A percentile compares a stretch with the other conserved stretches of the same genome.
These are phyloP conservation scores for Mycena sp. DNA, from an alignment of 1,284 basidiomycete species.

Conservation along the genomic window DNA sequence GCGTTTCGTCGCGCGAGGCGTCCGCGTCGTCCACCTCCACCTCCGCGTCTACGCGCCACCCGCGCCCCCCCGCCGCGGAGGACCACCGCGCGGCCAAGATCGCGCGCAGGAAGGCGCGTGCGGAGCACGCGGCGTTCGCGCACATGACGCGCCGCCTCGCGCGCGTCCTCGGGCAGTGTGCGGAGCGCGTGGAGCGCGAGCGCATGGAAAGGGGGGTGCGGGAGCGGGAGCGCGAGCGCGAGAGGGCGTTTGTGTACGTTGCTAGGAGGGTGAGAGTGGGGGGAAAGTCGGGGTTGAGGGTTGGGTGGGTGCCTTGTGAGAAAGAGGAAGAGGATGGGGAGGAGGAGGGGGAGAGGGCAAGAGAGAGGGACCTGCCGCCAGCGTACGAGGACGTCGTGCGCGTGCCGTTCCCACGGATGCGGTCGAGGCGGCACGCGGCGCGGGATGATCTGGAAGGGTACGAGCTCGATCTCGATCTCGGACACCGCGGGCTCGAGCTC, in stretches of 20 bases:
- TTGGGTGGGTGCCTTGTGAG: background rate
- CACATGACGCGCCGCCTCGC: constrained; percentile 25
- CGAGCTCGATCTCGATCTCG: constrained; percentile 14
- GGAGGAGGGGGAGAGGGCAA: background rate
- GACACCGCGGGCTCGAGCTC: constrained; percentile 11
- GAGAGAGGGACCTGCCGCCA: constrained; percentile 8
- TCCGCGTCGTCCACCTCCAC: background rate
- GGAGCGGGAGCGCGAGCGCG: constrained; percentile 21
- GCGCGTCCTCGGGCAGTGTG: constrained; percentile 12
- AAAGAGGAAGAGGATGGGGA: background rate
- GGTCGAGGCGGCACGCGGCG: constrained; percentile 11
- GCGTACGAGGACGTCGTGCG: constrained; percentile 24
- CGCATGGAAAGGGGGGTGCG: constrained; percentile 14
- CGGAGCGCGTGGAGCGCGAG: constrained; percentile 1
- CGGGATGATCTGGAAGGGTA: constrained; percentile 7
- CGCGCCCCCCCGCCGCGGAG: background rate
- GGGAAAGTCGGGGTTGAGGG: background rate
- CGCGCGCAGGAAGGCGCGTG: constrained; percentile 4
- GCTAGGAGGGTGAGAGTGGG: constrained; percentile 13
- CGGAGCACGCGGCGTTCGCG: constrained; percentile 26
- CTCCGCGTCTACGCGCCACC: constrained; percentile 12
- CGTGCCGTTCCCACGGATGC: background rate
- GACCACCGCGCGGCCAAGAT: constrained; percentile 10
- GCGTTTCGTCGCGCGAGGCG: constrained; percentile 4
- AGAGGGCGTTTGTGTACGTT: constrained; percentile 19